Evolutionary conservation across 176 grass and related monocot species (phyloP).

Genomic region (Pontederia crassipes): DNA sequence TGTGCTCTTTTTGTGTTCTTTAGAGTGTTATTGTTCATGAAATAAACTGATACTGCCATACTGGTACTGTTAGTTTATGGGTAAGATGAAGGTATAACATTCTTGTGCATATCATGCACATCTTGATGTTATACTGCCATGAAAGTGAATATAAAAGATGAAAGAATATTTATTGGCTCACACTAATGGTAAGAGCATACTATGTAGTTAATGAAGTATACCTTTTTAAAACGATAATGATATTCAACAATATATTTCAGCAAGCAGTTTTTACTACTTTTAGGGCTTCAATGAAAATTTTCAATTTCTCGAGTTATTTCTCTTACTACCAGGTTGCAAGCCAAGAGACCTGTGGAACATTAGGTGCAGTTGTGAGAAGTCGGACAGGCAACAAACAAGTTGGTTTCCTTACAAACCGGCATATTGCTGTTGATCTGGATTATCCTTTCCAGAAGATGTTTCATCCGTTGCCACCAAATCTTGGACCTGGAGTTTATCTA

Average conservation of each 20-base stretch:
- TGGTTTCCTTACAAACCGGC: conserved; percentile 83
- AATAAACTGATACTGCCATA: too few species aligned
- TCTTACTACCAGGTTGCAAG: conserved; percentile 61
- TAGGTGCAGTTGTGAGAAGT: conserved; percentile 88
- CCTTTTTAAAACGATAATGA: too few species aligned
- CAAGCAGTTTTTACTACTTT: background rate
- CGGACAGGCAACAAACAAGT: conserved; percentile 81
- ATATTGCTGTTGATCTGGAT: conserved; percentile 92
- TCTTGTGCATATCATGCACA: too few species aligned
- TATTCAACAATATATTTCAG: background rate
- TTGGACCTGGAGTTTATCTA: conserved; percentile 97
- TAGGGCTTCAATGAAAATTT: background rate
- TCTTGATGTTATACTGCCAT: too few species aligned
- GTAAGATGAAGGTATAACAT: too few species aligned
- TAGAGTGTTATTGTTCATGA: too few species aligned
- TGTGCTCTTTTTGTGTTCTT: background rate
- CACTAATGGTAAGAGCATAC: too few species aligned
- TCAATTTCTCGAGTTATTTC: conserved; percentile 16
- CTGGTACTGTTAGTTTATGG: too few species aligned
- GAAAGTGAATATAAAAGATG: too few species aligned
- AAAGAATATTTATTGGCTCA: too few species aligned
- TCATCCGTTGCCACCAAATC: conserved; percentile 87
- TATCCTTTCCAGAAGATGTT: conserved; percentile 99
- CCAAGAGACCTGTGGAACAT: conserved; percentile 89
- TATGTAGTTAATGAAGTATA: too few species aligned